Evolutionary conservation across 2,329 filamentous ascomycete genomes (phyloP).

Genomic region (Colletotrichum caudatum): DNA sequence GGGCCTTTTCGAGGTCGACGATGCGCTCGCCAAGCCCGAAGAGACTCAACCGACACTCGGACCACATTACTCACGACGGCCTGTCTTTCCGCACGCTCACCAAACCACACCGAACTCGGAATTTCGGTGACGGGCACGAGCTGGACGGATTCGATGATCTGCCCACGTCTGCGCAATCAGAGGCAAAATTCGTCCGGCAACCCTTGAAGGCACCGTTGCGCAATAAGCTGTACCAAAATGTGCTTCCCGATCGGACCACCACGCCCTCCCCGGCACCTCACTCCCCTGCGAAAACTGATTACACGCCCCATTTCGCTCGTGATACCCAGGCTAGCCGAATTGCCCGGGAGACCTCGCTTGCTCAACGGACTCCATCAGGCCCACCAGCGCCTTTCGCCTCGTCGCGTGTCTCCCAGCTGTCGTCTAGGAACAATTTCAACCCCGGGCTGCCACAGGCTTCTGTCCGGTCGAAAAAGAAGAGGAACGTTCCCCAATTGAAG

Average conservation of each 20-base stretch:
- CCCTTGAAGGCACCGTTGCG: conserved; percentile 75
- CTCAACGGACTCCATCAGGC: conserved; percentile 69
- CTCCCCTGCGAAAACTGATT: conserved; percentile 68
- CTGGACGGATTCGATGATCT: conserved; percentile 95
- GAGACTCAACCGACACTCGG: conserved; percentile 54
- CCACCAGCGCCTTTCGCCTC: conserved; percentile 66
- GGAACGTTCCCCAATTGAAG: conserved; percentile 72
- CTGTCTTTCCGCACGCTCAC: conserved; percentile 42
- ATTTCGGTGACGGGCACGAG: conserved; percentile 93
- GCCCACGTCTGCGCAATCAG: conserved; percentile 84
- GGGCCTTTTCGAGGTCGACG: conserved; percentile 68
- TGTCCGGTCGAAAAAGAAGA: conserved; percentile 67
- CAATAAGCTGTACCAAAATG: conserved; percentile 68
- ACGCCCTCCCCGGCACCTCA: conserved; percentile 68
- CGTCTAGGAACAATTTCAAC: conserved; percentile 60
- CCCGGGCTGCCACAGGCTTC: conserved; percentile 58
- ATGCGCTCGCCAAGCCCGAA: conserved; percentile 72
- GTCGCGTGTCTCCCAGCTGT: conserved; percentile 67
- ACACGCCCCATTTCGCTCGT: conserved; percentile 72
- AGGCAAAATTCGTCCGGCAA: conserved; percentile 85
- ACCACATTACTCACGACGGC: conserved; percentile 43
- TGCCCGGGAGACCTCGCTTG: conserved; percentile 71
- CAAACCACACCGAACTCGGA: conserved; percentile 62
- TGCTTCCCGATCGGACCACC: conserved; percentile 64
- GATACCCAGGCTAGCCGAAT: conserved; percentile 75